Evolutionary conservation across 1,139 yeast genomes (phyloP).

Genomic region (Nakaseomyces delphensis): DNA sequence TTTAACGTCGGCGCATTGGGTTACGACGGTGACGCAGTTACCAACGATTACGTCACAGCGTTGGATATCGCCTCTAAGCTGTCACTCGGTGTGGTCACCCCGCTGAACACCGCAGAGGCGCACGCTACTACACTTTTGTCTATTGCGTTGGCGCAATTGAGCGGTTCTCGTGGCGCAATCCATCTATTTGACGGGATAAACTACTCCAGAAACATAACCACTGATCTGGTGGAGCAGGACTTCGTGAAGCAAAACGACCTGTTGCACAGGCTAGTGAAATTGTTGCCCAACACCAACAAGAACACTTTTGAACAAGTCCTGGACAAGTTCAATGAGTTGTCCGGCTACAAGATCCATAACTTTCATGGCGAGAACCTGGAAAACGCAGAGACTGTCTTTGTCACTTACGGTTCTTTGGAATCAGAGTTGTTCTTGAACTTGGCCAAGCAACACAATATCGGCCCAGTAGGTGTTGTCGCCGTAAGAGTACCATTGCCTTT

Average conservation of each 20-base stretch:
- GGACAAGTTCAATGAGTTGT: constrained; percentile 53
- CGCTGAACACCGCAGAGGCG: constrained; percentile 52
- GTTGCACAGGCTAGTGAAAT: constrained; percentile 16
- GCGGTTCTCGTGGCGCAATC: constrained; percentile 27
- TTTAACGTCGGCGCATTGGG: constrained; percentile 70
- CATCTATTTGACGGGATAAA: constrained; percentile 55
- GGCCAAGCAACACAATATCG: constrained; percentile 35
- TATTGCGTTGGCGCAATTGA: constrained; percentile 51
- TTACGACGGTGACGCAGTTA: constrained; percentile 49
- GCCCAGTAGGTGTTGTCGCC: constrained; percentile 54
- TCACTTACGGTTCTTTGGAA: constrained; percentile 67
- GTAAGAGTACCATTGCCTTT: constrained; percentile 78
- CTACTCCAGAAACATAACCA: constrained; percentile 48
- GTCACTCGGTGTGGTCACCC: constrained; percentile 65
- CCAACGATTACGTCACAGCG: constrained; percentile 60
- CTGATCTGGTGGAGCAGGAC: constrained; percentile 30
- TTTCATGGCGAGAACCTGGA: constrained; percentile 32
- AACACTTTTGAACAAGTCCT: constrained; percentile 47
- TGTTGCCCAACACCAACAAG: constrained; percentile 39
- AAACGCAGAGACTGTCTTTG: constrained; percentile 69
- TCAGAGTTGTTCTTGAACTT: constrained; percentile 42
- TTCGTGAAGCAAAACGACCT: constrained; percentile 30
- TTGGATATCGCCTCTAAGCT: constrained; percentile 55
- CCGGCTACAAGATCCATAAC: constrained; percentile 31
- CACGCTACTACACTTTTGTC: constrained; percentile 64